Percentiles rank a stretch among this genome's conserved stretches.
Evolutionary conservation across 2,329 filamentous ascomycete species (phyloP).

Genomic region (Tolypocladium amazonense): DNA sequence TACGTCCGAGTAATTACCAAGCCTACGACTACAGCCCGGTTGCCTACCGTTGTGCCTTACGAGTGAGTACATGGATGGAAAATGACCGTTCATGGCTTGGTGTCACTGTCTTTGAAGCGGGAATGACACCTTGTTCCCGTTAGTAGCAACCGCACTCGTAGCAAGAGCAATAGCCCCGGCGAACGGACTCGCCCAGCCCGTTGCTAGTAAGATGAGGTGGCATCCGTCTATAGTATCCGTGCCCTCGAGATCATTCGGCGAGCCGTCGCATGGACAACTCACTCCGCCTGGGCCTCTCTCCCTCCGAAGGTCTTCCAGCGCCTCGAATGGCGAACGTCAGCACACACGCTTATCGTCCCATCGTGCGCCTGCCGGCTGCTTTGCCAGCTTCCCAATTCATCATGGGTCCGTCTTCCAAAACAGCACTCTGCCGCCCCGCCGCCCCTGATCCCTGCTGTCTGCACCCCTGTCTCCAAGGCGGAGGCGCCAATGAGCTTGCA

Average conservation of each 20-base stretch:
- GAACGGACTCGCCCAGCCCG: background rate
- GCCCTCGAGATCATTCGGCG: background rate
- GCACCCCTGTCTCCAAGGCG: background rate
- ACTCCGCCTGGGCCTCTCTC: background rate
- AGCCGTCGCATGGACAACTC: background rate
- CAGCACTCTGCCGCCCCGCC: background rate
- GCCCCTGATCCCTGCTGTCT: background rate
- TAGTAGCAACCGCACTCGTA: too few species aligned
- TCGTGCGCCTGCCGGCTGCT: background rate
- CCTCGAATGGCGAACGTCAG: background rate
- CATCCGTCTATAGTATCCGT: background rate
- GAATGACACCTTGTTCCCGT: background rate
- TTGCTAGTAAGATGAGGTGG: background rate
- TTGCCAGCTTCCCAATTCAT: background rate
- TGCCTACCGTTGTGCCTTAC: background rate
- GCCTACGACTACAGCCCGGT: background rate
- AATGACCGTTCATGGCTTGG: background rate
- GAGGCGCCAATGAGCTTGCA: constrained; percentile 10
- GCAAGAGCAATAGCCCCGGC: background rate
- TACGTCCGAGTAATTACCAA: background rate
- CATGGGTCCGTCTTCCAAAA: background rate
- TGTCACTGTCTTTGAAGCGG: background rate
- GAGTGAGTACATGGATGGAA: background rate
- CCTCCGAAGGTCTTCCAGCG: background rate
- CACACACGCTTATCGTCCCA: background rate